A percentile compares a stretch with the other conserved stretches of the same genome.
Evolutionary conservation across 345 rosid genomes (phyloP).

Genomic region (Eucalyptus regnans): DNA sequence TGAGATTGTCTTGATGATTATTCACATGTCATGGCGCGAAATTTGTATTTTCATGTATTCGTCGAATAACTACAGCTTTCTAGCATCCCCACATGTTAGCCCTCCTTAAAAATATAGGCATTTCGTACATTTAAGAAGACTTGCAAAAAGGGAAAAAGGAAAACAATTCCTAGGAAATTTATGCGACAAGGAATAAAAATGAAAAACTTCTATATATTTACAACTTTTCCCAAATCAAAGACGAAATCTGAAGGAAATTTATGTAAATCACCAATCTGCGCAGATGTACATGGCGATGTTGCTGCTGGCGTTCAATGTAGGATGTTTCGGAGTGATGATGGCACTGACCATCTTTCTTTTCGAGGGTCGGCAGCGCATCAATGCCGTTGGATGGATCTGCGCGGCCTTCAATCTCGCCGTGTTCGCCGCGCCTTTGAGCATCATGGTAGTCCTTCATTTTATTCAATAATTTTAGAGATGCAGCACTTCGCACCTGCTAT

Average conservation of each 20-base stretch:
- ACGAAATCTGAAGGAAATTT: not conserved
- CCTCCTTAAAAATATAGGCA: not conserved
- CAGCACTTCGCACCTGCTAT: not conserved
- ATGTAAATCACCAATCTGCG: not conserved
- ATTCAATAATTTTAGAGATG: not conserved
- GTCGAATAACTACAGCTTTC: not conserved
- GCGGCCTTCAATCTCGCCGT: slow-evolving; percentile 30
- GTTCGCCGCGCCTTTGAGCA: slow-evolving; percentile 48
- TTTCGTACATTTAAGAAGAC: not conserved
- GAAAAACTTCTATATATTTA: not conserved
- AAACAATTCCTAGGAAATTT: not conserved
- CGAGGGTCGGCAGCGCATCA: not conserved
- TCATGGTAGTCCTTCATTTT: slow-evolving; percentile 21
- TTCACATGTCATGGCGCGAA: not conserved
- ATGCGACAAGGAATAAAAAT: not conserved
- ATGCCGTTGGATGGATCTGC: slow-evolving; percentile 43
- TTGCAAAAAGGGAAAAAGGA: not conserved
- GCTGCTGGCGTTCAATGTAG: slow-evolving; percentile 18
- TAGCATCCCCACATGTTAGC: not conserved
- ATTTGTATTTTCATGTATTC: not conserved
- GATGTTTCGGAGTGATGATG: slow-evolving; percentile 16
- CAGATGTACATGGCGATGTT: slow-evolving; percentile 20
- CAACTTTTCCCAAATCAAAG: not conserved
- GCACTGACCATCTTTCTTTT: slow-evolving; percentile 4
- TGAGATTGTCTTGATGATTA: not conserved